Percentiles rank a stretch among this genome's conserved stretches.
phyloP scores from a whole-genome alignment of 306 rosid species.

The Lathyrus sativus region DNA sequence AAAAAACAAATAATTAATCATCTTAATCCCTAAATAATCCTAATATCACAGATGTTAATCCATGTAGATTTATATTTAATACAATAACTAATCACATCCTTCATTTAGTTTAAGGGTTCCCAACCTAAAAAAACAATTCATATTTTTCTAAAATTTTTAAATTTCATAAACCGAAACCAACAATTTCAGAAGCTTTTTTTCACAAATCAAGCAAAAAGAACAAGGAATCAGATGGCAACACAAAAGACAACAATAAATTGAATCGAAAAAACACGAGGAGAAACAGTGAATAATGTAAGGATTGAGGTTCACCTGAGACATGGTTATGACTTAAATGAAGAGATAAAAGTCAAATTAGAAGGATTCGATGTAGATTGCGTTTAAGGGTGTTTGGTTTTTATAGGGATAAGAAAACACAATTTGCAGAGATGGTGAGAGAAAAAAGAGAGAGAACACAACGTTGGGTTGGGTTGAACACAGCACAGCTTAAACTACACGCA shows the following conservation, averaged over 20 bases:
- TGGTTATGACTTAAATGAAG: background rate
- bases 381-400: slow-evolving; percentile 3
- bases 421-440: no score
- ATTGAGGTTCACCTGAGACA: slow-evolving; percentile 42
- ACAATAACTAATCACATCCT: background rate
- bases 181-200: background rate
- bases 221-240: background rate
- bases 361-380: background rate
- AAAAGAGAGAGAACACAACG: background rate
- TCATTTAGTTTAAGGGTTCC: background rate
- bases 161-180: background rate
- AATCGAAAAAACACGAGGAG: background rate
- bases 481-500: background rate
- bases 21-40: background rate
- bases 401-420: background rate
- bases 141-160: background rate
- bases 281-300: background rate
- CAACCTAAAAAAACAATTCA: background rate
- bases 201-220: background rate
- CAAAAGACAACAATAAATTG: background rate
- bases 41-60: no score
- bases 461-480: background rate
- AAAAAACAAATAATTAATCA: slow-evolving; percentile 2
- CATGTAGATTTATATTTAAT: no score
- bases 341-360: background rate